Base-by-base conservation (phyloP, 225 moss, liverwort and hornwort species). In the Rhytidiadelphus loreus region DNA sequence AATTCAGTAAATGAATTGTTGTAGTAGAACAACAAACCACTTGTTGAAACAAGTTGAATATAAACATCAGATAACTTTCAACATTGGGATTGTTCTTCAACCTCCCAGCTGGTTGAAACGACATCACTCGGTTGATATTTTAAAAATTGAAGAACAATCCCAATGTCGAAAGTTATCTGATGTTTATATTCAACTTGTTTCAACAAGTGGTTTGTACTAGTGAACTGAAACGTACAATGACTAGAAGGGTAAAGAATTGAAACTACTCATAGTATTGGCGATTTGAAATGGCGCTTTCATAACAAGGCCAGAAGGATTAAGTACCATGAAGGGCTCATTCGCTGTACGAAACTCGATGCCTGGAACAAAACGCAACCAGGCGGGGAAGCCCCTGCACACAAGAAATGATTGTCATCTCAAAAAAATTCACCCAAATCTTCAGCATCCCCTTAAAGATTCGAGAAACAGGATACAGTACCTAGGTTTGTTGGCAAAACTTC, bases 321-420 rank as follows among this genome's bases (percentile, higher is more conserved):
- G 81, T 85, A 96, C 98, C 92, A 96, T 95, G 91, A 98, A 98
- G 53, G 94, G 92, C 66, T 92, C 92, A 77, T 98, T 98, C 10
- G 94, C 95, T 57, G 96, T 96, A 87, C 98, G 96, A 85, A 98
- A 95, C 87, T 94, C 92, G 71, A 98, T 96, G 60, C 94, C 90
- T 20, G 98, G 98, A 43, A 95, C 63, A 80, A 90, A 92, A 59
- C 96, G 96, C 78, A 98, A 90, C 96, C 98, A 98, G 6, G 88
- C 90, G 7, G 93, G 93, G 62, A 93, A 93, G 35, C 93, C 93
- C 29, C 93, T 93, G 89, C 68, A 61, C 44, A 58, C 44, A 90
- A 71, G 48, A 83, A 77, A 50, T 56, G 81, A 58, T n/a, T n/a
- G 10, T 46, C 75, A 81, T 52, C 60, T 60, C 32, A 44, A 69